Conservation (phyloP, 768 basidiomycete genomes). For the Mycena alexandri region DNA sequence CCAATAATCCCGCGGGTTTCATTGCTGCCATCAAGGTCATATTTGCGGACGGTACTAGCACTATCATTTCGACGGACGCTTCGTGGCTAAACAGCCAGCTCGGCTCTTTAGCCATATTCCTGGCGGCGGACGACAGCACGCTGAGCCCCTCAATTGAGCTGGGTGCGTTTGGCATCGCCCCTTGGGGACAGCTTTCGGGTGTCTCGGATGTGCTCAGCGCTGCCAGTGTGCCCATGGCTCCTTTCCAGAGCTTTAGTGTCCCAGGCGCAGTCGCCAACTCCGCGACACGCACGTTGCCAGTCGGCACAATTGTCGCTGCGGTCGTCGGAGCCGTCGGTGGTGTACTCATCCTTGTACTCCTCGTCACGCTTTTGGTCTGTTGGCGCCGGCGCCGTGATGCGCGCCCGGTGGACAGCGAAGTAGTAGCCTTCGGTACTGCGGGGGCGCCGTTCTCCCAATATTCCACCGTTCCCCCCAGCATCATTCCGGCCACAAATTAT, state of each 20-base stretch:
- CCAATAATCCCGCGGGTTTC: background rate
- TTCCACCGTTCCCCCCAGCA: background rate
- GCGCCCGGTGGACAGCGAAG: background rate
- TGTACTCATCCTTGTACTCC: background rate
- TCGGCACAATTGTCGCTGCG: slow-evolving; percentile 8
- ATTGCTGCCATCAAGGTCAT: slow-evolving; percentile 19
- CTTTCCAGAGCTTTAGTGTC: slow-evolving; percentile 9
- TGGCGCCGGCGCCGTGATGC: slow-evolving; percentile 9
- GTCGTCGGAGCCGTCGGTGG: background rate
- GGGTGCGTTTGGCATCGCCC: slow-evolving; percentile 9
- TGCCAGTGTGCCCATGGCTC: slow-evolving; percentile 5
- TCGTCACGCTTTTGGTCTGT: background rate
- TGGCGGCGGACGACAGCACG: background rate
- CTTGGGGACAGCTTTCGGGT: background rate
- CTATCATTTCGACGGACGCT: slow-evolving; percentile 18
- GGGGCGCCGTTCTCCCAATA: background rate
- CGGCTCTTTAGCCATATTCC: background rate
- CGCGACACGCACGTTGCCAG: background rate
- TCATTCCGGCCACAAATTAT: background rate
- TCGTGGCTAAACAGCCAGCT: slow-evolving; percentile 12
- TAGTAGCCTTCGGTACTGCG: background rate
- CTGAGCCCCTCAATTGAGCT: background rate
- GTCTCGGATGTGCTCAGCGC: slow-evolving; percentile 14
- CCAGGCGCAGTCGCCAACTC: background rate
- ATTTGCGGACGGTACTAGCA: slow-evolving; percentile 20